These are phyloP conservation scores for Cadophora luteo-olivacea DNA, from an alignment of 2,329 filamentous ascomycete species.

Conservation along the genomic window DNA sequence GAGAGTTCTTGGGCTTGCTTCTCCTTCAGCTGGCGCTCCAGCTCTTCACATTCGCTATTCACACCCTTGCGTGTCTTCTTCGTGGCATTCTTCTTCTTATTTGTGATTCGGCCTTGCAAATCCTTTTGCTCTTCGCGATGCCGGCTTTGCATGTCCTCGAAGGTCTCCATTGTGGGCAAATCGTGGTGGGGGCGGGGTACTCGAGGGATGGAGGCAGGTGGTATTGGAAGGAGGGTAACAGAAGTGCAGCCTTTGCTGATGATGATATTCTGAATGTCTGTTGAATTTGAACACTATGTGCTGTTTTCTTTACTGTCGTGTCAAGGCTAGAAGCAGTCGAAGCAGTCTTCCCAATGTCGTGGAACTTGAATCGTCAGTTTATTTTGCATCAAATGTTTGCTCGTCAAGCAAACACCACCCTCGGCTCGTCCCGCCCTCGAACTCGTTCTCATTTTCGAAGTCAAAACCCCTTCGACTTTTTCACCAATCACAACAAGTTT, in stretches of 20 bases:
- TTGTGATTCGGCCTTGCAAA: slow-evolving; percentile 82
- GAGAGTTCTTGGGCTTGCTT: slow-evolving; percentile 67
- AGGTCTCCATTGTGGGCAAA: slow-evolving; percentile 52
- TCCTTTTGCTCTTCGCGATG: slow-evolving; percentile 92
- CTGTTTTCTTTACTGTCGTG: too few species aligned
- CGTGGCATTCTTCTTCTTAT: slow-evolving; percentile 95
- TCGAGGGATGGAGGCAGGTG: neutral
- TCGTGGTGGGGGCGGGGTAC: slow-evolving; percentile 16
- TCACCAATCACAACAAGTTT: slow-evolving; percentile 10
- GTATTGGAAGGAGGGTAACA: neutral
- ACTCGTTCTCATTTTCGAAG: neutral
- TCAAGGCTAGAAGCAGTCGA: neutral
- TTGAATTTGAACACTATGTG: neutral
- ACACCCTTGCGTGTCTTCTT: slow-evolving; percentile 83
- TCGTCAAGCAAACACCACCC: neutral
- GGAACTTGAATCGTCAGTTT: neutral
- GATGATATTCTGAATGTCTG: neutral
- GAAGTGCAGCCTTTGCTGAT: too few species aligned
- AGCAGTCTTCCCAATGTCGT: too few species aligned
- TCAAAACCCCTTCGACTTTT: neutral
- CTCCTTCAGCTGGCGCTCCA: slow-evolving; percentile 71
- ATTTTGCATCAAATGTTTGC: neutral
- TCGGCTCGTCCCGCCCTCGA: slow-evolving; percentile 6
- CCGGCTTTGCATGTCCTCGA: slow-evolving; percentile 79
- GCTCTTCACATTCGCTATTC: slow-evolving; percentile 75